Evolutionary conservation across 2,329 filamentous ascomycete species (phyloP).

Genomic region (Fusarium subtropicale): DNA sequence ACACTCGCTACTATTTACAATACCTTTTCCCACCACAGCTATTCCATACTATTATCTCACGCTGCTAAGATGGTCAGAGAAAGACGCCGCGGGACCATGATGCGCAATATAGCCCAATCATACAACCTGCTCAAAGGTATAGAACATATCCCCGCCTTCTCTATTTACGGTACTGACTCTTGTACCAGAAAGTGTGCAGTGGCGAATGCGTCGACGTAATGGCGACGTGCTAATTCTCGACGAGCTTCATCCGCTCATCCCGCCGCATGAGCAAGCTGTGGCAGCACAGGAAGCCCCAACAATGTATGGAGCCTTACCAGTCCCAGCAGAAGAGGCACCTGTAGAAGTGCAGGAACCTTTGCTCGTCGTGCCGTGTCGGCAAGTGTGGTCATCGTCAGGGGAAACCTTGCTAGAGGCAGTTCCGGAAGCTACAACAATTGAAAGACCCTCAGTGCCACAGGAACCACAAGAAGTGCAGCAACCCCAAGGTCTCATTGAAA

Average conservation of each 20-base stretch:
- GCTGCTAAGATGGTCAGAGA: background rate
- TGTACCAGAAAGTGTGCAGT: background rate
- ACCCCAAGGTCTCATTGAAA: background rate
- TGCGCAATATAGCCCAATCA: background rate
- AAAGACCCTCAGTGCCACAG: too few species aligned
- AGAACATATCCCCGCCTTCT: background rate
- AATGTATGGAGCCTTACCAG: too few species aligned
- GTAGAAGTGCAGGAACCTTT: too few species aligned
- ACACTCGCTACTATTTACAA: conserved; percentile 3
- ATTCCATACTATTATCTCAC: background rate
- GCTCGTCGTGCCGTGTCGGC: too few species aligned
- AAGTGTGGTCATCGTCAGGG: too few species aligned
- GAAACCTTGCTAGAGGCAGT: too few species aligned
- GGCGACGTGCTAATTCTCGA: too few species aligned
- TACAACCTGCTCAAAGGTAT: background rate
- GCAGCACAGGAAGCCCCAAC: too few species aligned
- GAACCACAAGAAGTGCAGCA: background rate
- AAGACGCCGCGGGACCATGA: background rate
- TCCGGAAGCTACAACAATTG: too few species aligned
- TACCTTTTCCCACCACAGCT: background rate
- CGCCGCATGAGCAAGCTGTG: background rate
- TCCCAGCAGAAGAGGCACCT: too few species aligned
- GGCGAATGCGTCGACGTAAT: background rate
- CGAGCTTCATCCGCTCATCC: too few species aligned
- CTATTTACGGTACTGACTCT: background rate